A percentile compares a stretch with the other conserved stretches of the same genome.
Conservation (phyloP, 2,329 filamentous ascomycete species). For the Coniella lustricola region DNA sequence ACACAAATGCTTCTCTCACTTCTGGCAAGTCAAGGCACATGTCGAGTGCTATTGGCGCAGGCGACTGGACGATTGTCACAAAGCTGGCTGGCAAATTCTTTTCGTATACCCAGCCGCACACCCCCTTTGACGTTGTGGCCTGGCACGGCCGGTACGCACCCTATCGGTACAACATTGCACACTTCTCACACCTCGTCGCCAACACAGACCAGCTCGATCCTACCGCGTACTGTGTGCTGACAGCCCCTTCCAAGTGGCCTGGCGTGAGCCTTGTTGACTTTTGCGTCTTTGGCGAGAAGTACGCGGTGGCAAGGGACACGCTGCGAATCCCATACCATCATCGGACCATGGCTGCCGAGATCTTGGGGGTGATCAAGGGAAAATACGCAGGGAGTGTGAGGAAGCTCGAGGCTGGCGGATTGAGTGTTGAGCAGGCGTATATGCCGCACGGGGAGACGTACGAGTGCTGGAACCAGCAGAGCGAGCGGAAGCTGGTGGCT, state of each 20-base stretch:
- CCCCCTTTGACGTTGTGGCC: constrained; percentile 59
- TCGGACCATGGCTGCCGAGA: constrained; percentile 42
- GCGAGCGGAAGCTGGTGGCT: too few relatives aligned
- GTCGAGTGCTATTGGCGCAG: constrained; percentile 33
- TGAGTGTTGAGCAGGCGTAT: too few relatives aligned
- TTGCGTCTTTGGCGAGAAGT: constrained; percentile 53
- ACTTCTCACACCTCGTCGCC: constrained; percentile 57
- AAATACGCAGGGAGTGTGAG: too few relatives aligned
- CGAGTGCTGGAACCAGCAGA: too few relatives aligned
- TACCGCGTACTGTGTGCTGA: constrained; percentile 55
- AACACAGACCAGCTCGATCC: constrained; percentile 60
- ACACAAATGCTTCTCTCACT: too few relatives aligned
- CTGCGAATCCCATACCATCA: constrained; percentile 55
- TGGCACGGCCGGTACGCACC: constrained; percentile 65
- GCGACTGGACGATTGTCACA: constrained; percentile 38
- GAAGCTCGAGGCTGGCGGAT: too few relatives aligned
- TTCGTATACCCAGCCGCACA: constrained; percentile 50
- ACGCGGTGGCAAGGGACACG: constrained; percentile 50
- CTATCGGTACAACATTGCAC: constrained; percentile 61
- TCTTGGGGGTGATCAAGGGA: constrained; percentile 39
- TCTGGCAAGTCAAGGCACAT: too few relatives aligned
- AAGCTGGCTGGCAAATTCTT: constrained; percentile 56
- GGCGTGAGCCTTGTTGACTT: constrained; percentile 52
- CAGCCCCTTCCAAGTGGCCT: constrained; percentile 40
- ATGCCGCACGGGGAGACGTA: too few relatives aligned